phyloP scores from a whole-genome alignment of 106 monocot species.

The Posidonia australis region DNA sequence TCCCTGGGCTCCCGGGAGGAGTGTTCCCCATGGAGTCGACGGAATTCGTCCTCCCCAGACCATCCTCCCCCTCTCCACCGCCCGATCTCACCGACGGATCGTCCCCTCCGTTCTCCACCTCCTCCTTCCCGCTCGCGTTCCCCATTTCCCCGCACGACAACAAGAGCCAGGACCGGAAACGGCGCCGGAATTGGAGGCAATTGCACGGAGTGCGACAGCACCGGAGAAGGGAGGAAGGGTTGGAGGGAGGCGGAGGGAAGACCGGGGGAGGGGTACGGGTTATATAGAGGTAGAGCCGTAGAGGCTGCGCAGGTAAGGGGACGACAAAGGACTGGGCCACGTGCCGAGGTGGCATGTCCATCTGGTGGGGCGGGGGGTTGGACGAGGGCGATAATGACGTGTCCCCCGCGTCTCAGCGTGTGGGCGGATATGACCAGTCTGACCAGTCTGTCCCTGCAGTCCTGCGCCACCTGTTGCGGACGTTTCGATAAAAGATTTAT shows the following conservation, averaged over 20 bases:
- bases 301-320: neutral
- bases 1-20: conserved; percentile 21
- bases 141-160: conserved; percentile 7
- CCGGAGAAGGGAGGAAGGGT: neutral
- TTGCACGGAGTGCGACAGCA: neutral
- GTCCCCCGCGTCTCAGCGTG: no score
- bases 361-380: no score
- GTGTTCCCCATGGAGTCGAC: conserved; percentile 25
- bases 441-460: no score
- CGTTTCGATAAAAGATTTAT: no score
- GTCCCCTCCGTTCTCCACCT: conserved; percentile 13
- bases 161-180: neutral
- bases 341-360: no score
- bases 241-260: neutral
- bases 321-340: neutral
- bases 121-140: conserved; percentile 26
- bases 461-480: no score
- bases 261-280: neutral
- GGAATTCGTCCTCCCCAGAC: conserved; percentile 1
- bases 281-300: neutral
- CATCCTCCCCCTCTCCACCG: neutral
- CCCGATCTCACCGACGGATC: conserved; percentile 17
- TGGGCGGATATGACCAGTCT: no score
- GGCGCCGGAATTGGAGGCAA: neutral
- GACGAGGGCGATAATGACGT: no score